phyloP scores from a whole-genome alignment of 805 yeast genomes.

The Yarrowia alimentaria region DNA sequence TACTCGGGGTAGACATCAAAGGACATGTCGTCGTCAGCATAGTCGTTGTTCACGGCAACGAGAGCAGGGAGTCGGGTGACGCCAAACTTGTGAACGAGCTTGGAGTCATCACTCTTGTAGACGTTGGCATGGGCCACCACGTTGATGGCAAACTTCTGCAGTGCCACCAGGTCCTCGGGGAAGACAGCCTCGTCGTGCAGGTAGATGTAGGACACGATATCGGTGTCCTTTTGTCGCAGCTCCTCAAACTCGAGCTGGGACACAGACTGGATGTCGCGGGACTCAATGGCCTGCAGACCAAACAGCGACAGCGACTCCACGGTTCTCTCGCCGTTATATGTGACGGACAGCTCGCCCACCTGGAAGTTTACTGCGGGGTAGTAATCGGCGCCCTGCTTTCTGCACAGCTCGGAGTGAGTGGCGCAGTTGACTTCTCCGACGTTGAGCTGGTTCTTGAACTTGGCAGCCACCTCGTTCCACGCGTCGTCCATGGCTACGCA shows the following conservation, averaged over 20 bases:
- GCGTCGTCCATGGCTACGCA: constrained; percentile 41
- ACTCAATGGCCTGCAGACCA: constrained; percentile 37
- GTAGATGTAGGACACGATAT: constrained; percentile 40
- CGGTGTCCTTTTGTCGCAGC: constrained; percentile 34
- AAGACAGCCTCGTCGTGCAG: constrained; percentile 43
- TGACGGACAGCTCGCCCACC: constrained; percentile 31
- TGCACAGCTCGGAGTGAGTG: constrained; percentile 38
- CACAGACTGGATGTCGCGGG: constrained; percentile 37
- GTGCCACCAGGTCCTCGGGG: constrained; percentile 43
- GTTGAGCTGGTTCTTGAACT: constrained; percentile 39
- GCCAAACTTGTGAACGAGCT: constrained; percentile 35
- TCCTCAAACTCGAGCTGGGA: constrained; percentile 39
- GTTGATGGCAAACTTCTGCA: constrained; percentile 38
- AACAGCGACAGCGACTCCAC: constrained; percentile 35
- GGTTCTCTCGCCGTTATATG: constrained; percentile 29
- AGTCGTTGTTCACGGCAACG: constrained; percentile 37
- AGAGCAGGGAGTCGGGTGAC: constrained; percentile 39
- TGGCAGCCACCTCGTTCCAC: constrained; percentile 41
- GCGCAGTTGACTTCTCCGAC: constrained; percentile 46
- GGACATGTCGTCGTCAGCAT: constrained; percentile 31
- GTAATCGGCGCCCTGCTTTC: constrained; percentile 36
- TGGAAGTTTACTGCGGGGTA: constrained; percentile 32
- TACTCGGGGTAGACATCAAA: constrained; percentile 35
- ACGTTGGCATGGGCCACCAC: constrained; percentile 39
- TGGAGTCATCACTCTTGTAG: constrained; percentile 36